phyloP scores from a whole-genome alignment of 768 basidiomycete genomes.

The Agaricus blazei region DNA sequence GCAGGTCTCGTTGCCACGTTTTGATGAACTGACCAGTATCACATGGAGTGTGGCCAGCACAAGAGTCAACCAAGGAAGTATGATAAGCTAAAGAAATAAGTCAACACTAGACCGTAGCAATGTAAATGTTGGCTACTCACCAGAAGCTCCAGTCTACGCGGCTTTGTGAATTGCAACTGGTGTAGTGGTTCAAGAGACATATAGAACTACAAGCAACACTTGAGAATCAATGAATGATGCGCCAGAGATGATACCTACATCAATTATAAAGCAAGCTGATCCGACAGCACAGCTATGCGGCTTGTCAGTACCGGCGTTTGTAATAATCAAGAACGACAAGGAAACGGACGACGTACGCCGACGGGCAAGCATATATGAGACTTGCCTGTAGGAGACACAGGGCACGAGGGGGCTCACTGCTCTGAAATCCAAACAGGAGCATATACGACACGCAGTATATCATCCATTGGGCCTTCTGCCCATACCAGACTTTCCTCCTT shows the following conservation, averaged over 20 bases:
- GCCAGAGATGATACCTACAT: neutral
- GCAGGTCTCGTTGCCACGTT: neutral
- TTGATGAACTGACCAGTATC: neutral
- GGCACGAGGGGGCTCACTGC: neutral
- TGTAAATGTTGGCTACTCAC: neutral
- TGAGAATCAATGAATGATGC: neutral
- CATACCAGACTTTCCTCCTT: conserved; percentile 4
- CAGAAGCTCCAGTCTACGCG: neutral
- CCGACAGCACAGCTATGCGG: conserved; percentile 3
- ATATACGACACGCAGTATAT: conserved; percentile 9
- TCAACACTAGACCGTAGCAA: neutral
- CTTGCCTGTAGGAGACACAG: conserved; percentile 4
- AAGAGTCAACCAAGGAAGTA: conserved; percentile 6
- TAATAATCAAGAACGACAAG: neutral
- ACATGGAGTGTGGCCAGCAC: neutral
- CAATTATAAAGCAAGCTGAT: conserved; percentile 8
- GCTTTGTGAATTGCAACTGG: neutral
- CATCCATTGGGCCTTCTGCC: conserved; percentile 9
- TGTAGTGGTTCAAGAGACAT: conserved; percentile 1
- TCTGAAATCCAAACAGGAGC: conserved; percentile 5
- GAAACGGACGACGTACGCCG: neutral
- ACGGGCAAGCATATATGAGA: conserved; percentile 9
- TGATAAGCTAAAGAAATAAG: neutral
- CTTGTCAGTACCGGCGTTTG: neutral
- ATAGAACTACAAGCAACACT: neutral